These are phyloP conservation scores for Effrenium voratum DNA, from an alignment of 73 alveolate genomes.

Conservation along the genomic window DNA sequence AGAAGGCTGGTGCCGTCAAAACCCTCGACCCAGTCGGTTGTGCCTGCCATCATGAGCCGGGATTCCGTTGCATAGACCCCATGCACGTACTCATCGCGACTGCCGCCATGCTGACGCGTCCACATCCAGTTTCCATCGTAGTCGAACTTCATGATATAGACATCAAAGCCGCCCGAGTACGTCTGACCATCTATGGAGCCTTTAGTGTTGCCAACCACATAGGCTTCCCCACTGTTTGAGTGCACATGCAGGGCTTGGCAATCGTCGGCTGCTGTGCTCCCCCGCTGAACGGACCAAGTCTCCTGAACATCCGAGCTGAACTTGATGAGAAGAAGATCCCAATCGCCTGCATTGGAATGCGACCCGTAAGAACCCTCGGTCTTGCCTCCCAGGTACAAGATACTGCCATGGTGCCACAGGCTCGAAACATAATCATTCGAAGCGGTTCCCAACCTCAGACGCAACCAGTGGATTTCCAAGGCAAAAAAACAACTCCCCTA, in stretches of 20 bases:
- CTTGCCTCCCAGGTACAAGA: neutral
- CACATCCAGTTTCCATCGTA: neutral
- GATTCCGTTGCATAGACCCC: neutral
- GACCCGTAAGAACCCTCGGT: neutral
- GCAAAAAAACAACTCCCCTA: too few species aligned
- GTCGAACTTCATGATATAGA: constrained; percentile 9
- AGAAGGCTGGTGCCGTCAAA: neutral
- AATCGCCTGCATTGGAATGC: neutral
- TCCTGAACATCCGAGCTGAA: neutral
- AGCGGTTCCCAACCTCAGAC: neutral
- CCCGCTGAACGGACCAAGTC: neutral
- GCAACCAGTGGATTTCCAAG: too few species aligned
- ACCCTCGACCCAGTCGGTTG: neutral
- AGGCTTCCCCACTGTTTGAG: neutral
- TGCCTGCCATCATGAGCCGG: neutral
- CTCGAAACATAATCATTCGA: neutral
- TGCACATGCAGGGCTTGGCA: neutral
- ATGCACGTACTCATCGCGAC: neutral
- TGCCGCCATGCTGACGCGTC: constrained; percentile 20
- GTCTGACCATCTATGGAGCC: constrained; percentile 21
- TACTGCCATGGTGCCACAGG: neutral
- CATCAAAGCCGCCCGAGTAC: neutral
- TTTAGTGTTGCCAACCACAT: neutral
- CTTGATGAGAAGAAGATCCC: neutral
- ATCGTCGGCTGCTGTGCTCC: constrained; percentile 7